These are phyloP conservation scores for Sambucus nigra DNA, from an alignment of 129 eudicot genomes.

Conservation along the genomic window DNA sequence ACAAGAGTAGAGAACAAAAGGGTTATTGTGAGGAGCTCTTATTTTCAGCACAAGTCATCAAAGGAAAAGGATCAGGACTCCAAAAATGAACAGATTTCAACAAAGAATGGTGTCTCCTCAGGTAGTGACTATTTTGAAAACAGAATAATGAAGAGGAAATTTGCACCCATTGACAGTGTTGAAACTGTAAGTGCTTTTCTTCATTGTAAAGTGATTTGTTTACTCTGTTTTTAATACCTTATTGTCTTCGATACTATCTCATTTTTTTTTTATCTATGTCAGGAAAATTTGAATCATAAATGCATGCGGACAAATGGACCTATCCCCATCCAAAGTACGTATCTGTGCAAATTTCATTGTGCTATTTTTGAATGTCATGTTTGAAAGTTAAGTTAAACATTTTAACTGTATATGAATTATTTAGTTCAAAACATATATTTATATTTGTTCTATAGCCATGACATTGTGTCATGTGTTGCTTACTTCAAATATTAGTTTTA, in stretches of 20 bases:
- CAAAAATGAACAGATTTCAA: not conserved
- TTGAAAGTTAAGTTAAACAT: too few relatives aligned
- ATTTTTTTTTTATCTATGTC: slow-evolving; percentile 11
- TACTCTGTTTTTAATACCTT: not conserved
- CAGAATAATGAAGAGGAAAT: slow-evolving; percentile 44
- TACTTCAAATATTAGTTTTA: too few relatives aligned
- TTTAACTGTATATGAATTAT: too few relatives aligned
- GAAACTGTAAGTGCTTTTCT: slow-evolving; percentile 31
- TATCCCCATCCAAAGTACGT: slow-evolving; percentile 25
- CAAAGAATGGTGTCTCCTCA: not conserved
- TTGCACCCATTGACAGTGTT: slow-evolving; percentile 18
- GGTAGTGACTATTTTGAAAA: slow-evolving; percentile 13
- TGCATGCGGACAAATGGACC: slow-evolving; percentile 19
- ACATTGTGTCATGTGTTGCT: too few relatives aligned
- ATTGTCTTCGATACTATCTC: not conserved
- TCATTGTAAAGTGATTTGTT: not conserved
- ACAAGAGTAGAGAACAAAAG: slow-evolving; percentile 12
- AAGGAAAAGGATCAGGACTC: slow-evolving; percentile 16
- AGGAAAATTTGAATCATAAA: slow-evolving; percentile 35
- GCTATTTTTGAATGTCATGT: too few relatives aligned
- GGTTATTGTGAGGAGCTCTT: slow-evolving; percentile 22
- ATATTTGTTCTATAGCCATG: too few relatives aligned
- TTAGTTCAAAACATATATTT: too few relatives aligned
- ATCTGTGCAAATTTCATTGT: not conserved
- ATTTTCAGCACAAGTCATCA: slow-evolving; percentile 14